These are phyloP conservation scores for Colletotrichum sp. DNA, from an alignment of 2,329 filamentous ascomycete genomes.

Conservation along the genomic window DNA sequence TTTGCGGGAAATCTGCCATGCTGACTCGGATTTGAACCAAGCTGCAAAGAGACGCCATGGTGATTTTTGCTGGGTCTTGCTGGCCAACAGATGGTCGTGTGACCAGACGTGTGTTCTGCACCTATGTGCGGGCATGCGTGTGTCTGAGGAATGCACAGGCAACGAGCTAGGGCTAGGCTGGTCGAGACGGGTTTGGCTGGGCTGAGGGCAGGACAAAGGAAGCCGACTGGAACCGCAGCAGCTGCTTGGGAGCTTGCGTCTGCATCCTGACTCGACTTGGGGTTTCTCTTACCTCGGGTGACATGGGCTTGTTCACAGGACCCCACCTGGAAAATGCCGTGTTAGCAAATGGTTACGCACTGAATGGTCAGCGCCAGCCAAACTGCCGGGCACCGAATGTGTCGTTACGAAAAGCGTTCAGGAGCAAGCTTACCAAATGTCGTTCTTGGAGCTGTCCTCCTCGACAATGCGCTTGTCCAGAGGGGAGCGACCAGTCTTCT, in stretches of 20 bases:
- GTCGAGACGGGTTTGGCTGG: neutral
- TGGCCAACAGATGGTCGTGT: neutral
- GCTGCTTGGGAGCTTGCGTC: neutral
- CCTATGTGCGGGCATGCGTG: neutral
- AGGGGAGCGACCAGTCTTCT: slow-evolving; percentile 96
- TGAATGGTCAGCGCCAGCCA: neutral
- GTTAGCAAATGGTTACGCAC: slow-evolving; percentile 19
- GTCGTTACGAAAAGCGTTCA: neutral
- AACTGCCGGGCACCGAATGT: neutral
- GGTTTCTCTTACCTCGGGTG: slow-evolving; percentile 77
- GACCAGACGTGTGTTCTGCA: neutral
- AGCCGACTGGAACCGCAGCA: neutral
- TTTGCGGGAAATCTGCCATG: neutral
- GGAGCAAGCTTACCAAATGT: slow-evolving; percentile 74
- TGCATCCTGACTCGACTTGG: slow-evolving; percentile 7
- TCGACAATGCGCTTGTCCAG: slow-evolving; percentile 97
- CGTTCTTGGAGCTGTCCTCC: slow-evolving; percentile 85
- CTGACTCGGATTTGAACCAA: neutral
- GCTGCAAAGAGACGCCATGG: neutral
- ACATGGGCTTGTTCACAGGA: slow-evolving; percentile 99
- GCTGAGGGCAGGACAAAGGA: slow-evolving; percentile 10
- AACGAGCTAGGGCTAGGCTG: neutral
- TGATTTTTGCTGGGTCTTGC: neutral
- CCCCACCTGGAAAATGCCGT: slow-evolving; percentile 70
- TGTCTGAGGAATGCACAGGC: neutral